A percentile compares a stretch with the other conserved stretches of the same genome.
phyloP scores from a whole-genome alignment of 1,284 basidiomycete genomes.

The Rhodofomes roseus region DNA sequence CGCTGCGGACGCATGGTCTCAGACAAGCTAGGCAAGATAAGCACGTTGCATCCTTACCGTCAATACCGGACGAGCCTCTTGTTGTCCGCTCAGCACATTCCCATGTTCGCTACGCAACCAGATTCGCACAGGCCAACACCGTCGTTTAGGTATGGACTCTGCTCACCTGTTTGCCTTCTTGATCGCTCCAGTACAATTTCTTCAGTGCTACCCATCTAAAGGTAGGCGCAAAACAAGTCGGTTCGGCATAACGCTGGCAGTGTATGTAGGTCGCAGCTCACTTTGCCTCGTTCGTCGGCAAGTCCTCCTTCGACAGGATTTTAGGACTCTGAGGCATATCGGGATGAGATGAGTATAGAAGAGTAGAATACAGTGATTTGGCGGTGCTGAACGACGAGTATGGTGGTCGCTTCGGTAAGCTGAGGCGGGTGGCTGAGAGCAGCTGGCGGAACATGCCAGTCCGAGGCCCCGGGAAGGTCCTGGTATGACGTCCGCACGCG shows the following conservation, averaged over 20 bases:
- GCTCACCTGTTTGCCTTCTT: constrained; percentile 74
- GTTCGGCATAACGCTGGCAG: background rate
- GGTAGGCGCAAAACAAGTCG: background rate
- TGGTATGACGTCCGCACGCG: constrained; percentile 6
- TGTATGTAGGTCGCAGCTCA: constrained; percentile 17
- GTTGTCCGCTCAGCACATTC: constrained; percentile 84
- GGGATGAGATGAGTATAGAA: background rate
- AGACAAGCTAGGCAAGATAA: background rate
- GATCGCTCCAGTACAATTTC: constrained; percentile 72
- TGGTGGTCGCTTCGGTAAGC: background rate
- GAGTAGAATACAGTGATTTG: background rate
- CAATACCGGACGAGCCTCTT: constrained; percentile 68
- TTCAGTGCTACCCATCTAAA: constrained; percentile 72
- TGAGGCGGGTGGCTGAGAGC: background rate
- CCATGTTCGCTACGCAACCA: constrained; percentile 68
- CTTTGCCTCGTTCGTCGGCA: constrained; percentile 61
- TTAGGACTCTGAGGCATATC: constrained; percentile 30
- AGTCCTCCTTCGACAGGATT: constrained; percentile 36
- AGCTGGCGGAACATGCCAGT: background rate
- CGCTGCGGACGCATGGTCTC: constrained; percentile 38
- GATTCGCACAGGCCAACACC: too few species aligned
- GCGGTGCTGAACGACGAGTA: background rate
- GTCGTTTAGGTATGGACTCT: constrained; percentile 13
- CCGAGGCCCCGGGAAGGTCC: too few species aligned
- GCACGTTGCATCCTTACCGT: constrained; percentile 49